Base-by-base conservation (phyloP, 2,329 filamentous ascomycete genomes). In the Simplicillium sp. region DNA sequence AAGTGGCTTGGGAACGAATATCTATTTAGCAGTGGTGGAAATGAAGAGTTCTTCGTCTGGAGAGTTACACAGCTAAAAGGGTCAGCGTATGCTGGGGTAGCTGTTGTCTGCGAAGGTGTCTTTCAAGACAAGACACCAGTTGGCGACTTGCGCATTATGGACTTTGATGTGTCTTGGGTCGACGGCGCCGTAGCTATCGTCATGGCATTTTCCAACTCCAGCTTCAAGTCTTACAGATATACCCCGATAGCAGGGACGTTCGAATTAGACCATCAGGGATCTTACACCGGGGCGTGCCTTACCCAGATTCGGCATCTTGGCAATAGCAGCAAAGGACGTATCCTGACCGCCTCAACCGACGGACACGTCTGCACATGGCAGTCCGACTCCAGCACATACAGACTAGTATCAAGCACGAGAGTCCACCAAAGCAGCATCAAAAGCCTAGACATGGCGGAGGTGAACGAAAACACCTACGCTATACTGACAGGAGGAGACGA, bases 41-140 rank as follows among this genome's bases (percentile, higher is more conserved):
- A 80, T 45, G 90, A 96, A 57, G 90, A 98, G 59, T 83, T 97
- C 47, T 90, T 82, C 51, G 73, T 89, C 11, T 98, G 92, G 90
- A 73, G 76, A 33, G 59, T 90, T 29, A 67, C 66, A 36, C 54
- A 55, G 11, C 57, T 84, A 7, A 68, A 78, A 18, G 20, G 20
- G 6, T 65, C 69, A 2, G 61, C 55, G 11, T 70, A 71, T 38
- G 49, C 50, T 12, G 70, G 71, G 3, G 58, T 80, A 2, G 76
- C 73, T 0, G 67, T 81, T 2, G 59, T 75, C 11, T 73, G 75
- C 44, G 77, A 80, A 58, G 74, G 69, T 2, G 61, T 64, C 2
- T 74, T 73, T 34, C 59, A 71, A 39, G 63, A 79, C 47, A 65
- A 66, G 48, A 70, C 66, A 8, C 54, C 60, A 14, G 65, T 68